Evolutionary conservation across 805 yeast species (phyloP), one percentile per base, ranked within the genome.

Genomic region (Candida corydali): DNA sequence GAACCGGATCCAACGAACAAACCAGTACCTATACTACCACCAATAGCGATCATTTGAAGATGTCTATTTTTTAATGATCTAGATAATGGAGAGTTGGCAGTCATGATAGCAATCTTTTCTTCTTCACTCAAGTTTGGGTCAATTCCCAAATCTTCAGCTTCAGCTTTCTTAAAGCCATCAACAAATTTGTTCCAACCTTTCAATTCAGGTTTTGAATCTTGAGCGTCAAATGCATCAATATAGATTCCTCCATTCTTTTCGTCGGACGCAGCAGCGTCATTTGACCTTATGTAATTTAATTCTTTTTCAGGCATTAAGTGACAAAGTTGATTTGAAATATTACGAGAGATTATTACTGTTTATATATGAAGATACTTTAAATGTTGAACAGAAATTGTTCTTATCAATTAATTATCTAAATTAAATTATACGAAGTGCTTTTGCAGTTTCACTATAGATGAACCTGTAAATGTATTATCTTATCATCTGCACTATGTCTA

Each of bases 1-100:
- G 70, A 56, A 45, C 86, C 85, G 2, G 86, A 74, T 52, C 87
- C 87, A 23, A 86, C 82, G 42, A 86, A 78, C 36, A 86, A 65
- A 55, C 93, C 95, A 11, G 93, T 82, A 50, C 95, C 95, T 48
- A 86, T 84, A 42, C 82, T 73, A 32, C 91, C 88, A 49, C 91
- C 91, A 44, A 84, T 69, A 36, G 94, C 89, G 61, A 84, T 85
- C 88, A 84, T 80, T 45, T 81, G 80, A 47, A 84, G 58, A 54
- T 84, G 91, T 53, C 89, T 70, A 30, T 75, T 71, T 47, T 76
- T 78, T 34, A 80, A 64, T 7, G 71, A 55, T 44, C 82, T 63
- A 23, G 70, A 58, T 37, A 73, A 59, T 14, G 78, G 78, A 32
- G 77, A 61, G 44, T 63, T 65, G 12, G 76, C 69, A 17, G 78